Evolutionary conservation across 2,329 filamentous ascomycete genomes (phyloP), one percentile per base, ranked within the genome.

Genomic region (Bisporella sp.): DNA sequence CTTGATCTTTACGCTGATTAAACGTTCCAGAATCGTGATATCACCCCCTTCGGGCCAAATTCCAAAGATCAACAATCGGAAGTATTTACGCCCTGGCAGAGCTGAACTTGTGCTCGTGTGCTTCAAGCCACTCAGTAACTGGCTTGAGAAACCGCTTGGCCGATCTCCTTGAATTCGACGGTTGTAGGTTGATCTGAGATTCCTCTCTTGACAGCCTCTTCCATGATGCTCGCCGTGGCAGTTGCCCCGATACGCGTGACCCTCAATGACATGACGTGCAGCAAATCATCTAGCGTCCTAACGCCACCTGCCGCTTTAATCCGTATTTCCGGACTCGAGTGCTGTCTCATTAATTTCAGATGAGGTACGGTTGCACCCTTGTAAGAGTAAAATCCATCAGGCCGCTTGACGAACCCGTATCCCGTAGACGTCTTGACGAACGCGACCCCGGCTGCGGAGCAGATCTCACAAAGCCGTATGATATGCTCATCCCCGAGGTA

Each of bases 381-480:
- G 61, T 79, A 81, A 6, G 67, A 70, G 54, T 81, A 82, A 42
- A 66, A 61, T 0, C 77, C 77, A 52, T 72, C 67, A 0, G 61
- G 37, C 60, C 75, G 73, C 64, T 81, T 82, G 11, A 80, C 75
- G 41, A 82, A 81, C 0, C 78, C 79, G 55, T 80, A 82, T 1
- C 79, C 79, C 0, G 78, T 81, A 1, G 76, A 78, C 0, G 79
- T 82, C 67, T 82, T 82, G 55, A 82, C 72, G 50, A 80, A 83
- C 0, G 72, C 78, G 0, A 82, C 78, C 0, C 64, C 64, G 0
- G 77, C 35, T 0, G 68, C 60, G 0, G 73, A 73, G 59, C 79
- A 82, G 31, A 82, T 78, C 60, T 73, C 58, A 58, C 79, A 82
- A 0, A 83, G 66, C 5, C 64, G 67, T 6, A 71, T 56, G 46